A percentile compares a stretch with the other conserved stretches of the same genome.
Evolutionary conservation across 805 yeast genomes (phyloP).

Genomic region (Metschnikowia shivogae): DNA sequence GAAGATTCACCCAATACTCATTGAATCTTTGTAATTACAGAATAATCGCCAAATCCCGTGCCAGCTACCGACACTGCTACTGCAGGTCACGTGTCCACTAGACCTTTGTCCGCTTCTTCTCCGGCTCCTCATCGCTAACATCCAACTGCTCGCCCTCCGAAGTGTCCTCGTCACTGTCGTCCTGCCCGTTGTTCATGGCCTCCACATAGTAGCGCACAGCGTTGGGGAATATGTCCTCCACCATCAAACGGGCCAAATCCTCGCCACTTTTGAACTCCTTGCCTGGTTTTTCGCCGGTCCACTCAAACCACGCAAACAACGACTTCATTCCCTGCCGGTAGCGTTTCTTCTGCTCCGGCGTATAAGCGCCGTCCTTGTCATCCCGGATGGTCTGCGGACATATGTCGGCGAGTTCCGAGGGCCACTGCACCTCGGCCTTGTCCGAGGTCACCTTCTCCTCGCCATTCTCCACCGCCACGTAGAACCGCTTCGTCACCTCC

Average conservation of each 20-base stretch:
- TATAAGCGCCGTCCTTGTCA: slow-evolving; percentile 32
- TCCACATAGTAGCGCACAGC: slow-evolving; percentile 80
- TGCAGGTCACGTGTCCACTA: no score
- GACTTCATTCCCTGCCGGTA: slow-evolving; percentile 74
- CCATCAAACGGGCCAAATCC: slow-evolving; percentile 64
- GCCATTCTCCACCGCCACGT: slow-evolving; percentile 45
- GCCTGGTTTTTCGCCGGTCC: slow-evolving; percentile 78
- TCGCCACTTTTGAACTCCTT: slow-evolving; percentile 78
- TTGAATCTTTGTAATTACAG: no score
- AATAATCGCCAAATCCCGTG: no score
- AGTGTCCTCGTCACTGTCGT: slow-evolving; percentile 45
- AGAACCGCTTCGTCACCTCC: slow-evolving; percentile 56
- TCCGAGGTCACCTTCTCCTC: slow-evolving; percentile 54
- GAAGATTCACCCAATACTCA: no score
- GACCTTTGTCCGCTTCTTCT: neutral
- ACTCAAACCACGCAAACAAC: slow-evolving; percentile 81
- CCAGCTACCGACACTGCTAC: no score
- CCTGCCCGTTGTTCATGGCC: slow-evolving; percentile 57
- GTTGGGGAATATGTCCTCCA: slow-evolving; percentile 79
- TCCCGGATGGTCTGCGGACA: slow-evolving; percentile 49
- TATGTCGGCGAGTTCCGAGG: slow-evolving; percentile 50
- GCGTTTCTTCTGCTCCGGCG: slow-evolving; percentile 51
- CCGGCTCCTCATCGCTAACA: slow-evolving; percentile 51
- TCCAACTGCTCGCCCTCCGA: slow-evolving; percentile 51
- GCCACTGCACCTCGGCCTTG: slow-evolving; percentile 64